Percentiles rank a stretch among this genome's conserved stretches.
These are phyloP conservation scores for Neopestalotiopsis clavispora DNA, from an alignment of 2,329 filamentous ascomycete genomes.

Conservation along the genomic window DNA sequence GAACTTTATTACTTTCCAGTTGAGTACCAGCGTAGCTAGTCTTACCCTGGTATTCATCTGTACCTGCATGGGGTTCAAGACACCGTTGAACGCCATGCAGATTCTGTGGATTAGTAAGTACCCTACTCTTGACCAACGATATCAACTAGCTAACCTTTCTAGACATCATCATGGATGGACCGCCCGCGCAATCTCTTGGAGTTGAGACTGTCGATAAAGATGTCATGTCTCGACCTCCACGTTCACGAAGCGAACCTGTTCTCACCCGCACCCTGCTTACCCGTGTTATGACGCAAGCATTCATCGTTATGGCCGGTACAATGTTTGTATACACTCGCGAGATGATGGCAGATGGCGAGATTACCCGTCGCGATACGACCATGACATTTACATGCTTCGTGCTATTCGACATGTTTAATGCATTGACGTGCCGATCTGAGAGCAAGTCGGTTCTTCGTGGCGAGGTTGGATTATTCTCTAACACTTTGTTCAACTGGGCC, in stretches of 20 bases:
- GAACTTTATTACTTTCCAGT: constrained; percentile 97
- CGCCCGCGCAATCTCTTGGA: constrained; percentile 93
- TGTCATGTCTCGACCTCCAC: constrained; percentile 88
- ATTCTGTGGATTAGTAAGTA: constrained; percentile 99
- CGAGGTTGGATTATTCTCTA: constrained; percentile 82
- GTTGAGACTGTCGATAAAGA: constrained; percentile 94
- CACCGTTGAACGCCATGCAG: constrained; percentile 98
- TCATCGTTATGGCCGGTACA: constrained; percentile 91
- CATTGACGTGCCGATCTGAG: constrained; percentile 88
- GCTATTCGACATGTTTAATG: constrained; percentile 99
- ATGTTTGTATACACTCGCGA: constrained; percentile 90
- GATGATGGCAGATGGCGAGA: constrained; percentile 81
- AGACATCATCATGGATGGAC: constrained; percentile 99
- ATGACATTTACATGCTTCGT: constrained; percentile 99
- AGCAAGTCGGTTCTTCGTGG: constrained; percentile 87
- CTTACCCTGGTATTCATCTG: constrained; percentile 90
- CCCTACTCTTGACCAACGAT: too few relatives aligned
- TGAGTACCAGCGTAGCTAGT: constrained; percentile 94
- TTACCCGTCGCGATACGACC: constrained; percentile 93
- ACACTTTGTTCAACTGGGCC: constrained; percentile 96
- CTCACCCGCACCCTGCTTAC: constrained; percentile 83
- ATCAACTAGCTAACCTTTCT: constrained; percentile 26
- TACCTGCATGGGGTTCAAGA: constrained; percentile 90
- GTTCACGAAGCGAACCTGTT: constrained; percentile 85
- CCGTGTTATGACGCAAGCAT: constrained; percentile 84